Evolutionary conservation across 257 asterid genomes (phyloP).

Genomic region (Salvia miltiorrhiza): DNA sequence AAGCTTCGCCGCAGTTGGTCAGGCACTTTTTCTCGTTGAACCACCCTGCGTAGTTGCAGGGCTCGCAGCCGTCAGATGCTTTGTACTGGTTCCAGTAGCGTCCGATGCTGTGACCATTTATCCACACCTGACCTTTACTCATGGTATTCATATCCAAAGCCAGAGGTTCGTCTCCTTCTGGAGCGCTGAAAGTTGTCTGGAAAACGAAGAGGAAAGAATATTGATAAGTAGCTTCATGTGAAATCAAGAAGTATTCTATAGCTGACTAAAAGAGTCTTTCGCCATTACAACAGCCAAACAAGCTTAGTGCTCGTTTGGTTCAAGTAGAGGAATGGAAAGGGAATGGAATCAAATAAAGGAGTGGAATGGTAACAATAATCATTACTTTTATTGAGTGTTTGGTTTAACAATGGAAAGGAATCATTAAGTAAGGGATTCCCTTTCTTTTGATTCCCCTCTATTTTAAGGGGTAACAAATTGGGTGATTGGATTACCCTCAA

Average conservation of each 20-base stretch:
- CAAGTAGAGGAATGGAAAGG: too few relatives aligned
- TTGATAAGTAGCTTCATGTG: not conserved
- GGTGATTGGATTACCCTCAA: too few relatives aligned
- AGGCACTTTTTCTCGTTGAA: conserved; percentile 75
- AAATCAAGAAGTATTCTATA: not conserved
- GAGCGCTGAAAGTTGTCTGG: conserved; percentile 85
- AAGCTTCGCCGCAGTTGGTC: conserved; percentile 75
- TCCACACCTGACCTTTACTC: conserved; percentile 99
- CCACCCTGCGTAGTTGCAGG: conserved; percentile 79
- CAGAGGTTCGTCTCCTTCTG: conserved; percentile 77
- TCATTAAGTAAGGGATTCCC: too few relatives aligned
- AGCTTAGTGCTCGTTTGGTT: too few relatives aligned
- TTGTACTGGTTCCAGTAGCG: conserved; percentile 82
- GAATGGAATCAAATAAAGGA: too few relatives aligned
- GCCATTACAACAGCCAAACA: too few relatives aligned
- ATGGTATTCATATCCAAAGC: conserved; percentile 88
- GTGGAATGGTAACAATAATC: too few relatives aligned
- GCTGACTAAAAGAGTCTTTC: not conserved
- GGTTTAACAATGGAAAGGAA: too few relatives aligned
- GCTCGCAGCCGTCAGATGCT: conserved; percentile 66
- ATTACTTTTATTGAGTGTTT: too few relatives aligned
- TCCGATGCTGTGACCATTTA: conserved; percentile 87
- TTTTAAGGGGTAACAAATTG: too few relatives aligned
- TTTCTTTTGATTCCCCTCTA: too few relatives aligned
- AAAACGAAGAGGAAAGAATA: conserved; percentile 7